phyloP scores from a whole-genome alignment of 768 basidiomycete genomes.

The Suillus spraguei region DNA sequence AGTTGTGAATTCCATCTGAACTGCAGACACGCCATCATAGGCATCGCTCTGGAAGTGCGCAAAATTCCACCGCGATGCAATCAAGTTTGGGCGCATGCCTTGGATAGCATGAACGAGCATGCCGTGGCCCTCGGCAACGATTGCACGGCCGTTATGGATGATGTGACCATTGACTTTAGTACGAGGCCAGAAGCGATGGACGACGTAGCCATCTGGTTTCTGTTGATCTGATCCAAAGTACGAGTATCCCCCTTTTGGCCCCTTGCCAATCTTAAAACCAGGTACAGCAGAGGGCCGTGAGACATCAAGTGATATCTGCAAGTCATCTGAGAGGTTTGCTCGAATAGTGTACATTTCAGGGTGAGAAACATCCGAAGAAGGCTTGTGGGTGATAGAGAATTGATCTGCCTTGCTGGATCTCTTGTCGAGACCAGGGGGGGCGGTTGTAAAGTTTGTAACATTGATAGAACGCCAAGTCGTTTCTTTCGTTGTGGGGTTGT shows the following conservation, averaged over 20 bases:
- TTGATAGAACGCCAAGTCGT: conserved; percentile 87
- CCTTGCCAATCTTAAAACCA: conserved; percentile 92
- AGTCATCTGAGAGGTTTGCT: conserved; percentile 76
- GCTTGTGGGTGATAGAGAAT: conserved; percentile 72
- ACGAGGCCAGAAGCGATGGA: conserved; percentile 91
- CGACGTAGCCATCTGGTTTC: conserved; percentile 81
- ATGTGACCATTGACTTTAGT: conserved; percentile 64
- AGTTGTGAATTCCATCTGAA: conserved; percentile 97
- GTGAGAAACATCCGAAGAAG: conserved; percentile 53
- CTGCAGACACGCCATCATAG: conserved; percentile 75
- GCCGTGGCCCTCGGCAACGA: conserved; percentile 60
- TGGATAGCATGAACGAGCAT: conserved; percentile 97
- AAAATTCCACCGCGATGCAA: conserved; percentile 96
- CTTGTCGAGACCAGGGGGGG: conserved; percentile 80
- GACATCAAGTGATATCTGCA: conserved; percentile 80
- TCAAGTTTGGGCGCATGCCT: conserved; percentile 94
- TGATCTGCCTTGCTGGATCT: conserved; percentile 86
- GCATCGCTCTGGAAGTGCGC: conserved; percentile 81
- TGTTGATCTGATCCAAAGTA: conserved; percentile 76
- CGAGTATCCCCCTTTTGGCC: conserved; percentile 85
- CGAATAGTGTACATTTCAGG: conserved; percentile 81
- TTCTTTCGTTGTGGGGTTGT: conserved; percentile 75
- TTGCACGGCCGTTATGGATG: conserved; percentile 64
- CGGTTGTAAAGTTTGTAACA: conserved; percentile 75
- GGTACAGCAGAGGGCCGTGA: conserved; percentile 68